Conservation (phyloP, 2,329 filamentous ascomycete genomes). For the Monosporascus sp. region DNA sequence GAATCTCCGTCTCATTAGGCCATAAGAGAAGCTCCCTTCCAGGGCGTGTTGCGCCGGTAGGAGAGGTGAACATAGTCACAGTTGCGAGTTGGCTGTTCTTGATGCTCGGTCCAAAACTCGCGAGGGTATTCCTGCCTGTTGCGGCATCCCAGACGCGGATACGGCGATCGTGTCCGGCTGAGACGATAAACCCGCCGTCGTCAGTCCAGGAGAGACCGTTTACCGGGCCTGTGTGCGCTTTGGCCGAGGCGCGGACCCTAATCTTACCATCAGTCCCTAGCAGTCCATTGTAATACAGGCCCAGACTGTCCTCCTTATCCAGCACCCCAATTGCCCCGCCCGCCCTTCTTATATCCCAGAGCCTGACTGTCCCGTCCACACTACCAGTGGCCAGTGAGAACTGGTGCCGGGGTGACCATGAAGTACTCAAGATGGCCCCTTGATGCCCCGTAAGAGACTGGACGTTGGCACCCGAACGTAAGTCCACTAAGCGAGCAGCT, state of each 20-base stretch:
- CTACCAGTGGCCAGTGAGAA: constrained; percentile 79
- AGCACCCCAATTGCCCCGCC: constrained; percentile 71
- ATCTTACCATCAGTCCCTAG: constrained; percentile 29
- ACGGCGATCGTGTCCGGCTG: constrained; percentile 75
- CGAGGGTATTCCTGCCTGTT: constrained; percentile 79
- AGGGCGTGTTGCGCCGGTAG: constrained; percentile 49
- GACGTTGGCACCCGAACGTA: constrained; percentile 72
- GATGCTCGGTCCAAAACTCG: constrained; percentile 78
- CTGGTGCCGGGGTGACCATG: constrained; percentile 78
- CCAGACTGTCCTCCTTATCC: constrained; percentile 78
- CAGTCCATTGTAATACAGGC: constrained; percentile 44
- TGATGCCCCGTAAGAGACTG: constrained; percentile 67
- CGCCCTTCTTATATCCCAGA: constrained; percentile 84
- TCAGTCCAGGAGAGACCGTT: constrained; percentile 84
- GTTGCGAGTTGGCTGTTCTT: constrained; percentile 65
- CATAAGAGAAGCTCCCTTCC: constrained; percentile 68
- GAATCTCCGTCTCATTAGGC: constrained; percentile 75
- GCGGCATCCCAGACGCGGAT: constrained; percentile 83
- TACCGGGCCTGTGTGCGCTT: constrained; percentile 74
- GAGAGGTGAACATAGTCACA: constrained; percentile 58
- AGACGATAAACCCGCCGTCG: constrained; percentile 70
- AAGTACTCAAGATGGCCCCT: constrained; percentile 61
- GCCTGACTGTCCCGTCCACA: constrained; percentile 74
- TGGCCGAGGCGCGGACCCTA: constrained; percentile 41
- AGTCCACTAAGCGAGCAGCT: constrained; percentile 76